Evolutionary conservation across 1,284 basidiomycete genomes (phyloP).

Genomic region (Bjerkandera adusta): DNA sequence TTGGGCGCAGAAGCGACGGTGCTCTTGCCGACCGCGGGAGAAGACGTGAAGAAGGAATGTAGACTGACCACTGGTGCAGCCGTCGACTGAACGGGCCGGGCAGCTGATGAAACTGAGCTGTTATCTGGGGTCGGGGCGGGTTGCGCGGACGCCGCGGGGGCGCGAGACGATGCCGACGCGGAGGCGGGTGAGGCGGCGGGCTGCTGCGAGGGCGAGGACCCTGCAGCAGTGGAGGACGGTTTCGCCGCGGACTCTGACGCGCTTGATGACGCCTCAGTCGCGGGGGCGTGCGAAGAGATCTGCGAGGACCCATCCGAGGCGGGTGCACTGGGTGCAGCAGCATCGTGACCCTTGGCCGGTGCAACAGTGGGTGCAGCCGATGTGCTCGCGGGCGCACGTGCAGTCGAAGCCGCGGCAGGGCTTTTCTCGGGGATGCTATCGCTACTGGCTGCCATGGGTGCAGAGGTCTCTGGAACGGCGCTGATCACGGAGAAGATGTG

Average conservation of each 20-base stretch:
- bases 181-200: too few relatives aligned
- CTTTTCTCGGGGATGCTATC: neutral
- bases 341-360: neutral
- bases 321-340: neutral
- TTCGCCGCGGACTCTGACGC: too few relatives aligned
- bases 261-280: too few relatives aligned
- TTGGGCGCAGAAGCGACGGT: constrained; percentile 3
- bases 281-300: too few relatives aligned
- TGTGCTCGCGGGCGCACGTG: neutral
- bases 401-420: neutral
- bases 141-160: neutral
- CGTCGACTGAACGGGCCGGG: neutral
- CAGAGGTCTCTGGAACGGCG: neutral
- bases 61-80: neutral
- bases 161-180: neutral
- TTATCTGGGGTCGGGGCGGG: neutral
- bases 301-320: too few relatives aligned
- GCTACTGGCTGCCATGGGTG: neutral
- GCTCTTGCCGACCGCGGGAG: too few relatives aligned
- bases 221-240: too few relatives aligned
- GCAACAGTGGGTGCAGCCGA: neutral
- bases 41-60: too few relatives aligned
- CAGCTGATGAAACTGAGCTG: neutral
- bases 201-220: too few relatives aligned
- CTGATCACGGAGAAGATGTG: neutral